A percentile compares a stretch with the other conserved stretches of the same genome.
phyloP scores from a whole-genome alignment of 495 filamentous ascomycete genomes.

The Trichoderma erinaceum region DNA sequence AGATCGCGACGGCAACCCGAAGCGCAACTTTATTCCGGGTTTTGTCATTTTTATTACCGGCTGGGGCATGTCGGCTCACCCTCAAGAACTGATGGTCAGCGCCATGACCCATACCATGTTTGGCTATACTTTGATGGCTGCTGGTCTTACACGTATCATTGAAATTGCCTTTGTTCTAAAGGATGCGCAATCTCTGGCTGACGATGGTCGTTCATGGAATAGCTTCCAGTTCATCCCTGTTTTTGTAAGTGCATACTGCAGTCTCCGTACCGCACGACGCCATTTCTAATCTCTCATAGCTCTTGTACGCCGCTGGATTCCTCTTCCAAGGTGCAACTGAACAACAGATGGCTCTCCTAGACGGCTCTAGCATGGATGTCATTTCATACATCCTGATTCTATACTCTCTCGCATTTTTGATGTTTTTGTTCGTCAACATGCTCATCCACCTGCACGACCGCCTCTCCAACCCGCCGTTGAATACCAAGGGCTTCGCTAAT shows the following conservation, averaged over 20 bases:
- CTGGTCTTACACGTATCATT: conserved; percentile 74
- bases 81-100: conserved; percentile 74
- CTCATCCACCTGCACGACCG: conserved; percentile 78
- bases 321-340: conserved; percentile 97
- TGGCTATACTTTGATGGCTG: conserved; percentile 92
- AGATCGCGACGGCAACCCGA: conserved; percentile 73
- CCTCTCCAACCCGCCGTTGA: conserved; percentile 27
- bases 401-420: conserved; percentile 80
- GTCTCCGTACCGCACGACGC: not conserved
- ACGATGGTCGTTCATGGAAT: conserved; percentile 52
- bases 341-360: conserved; percentile 81
- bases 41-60: conserved; percentile 88
- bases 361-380: conserved; percentile 68
- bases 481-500: conserved; percentile 26
- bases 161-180: conserved; percentile 84
- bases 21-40: conserved; percentile 86
- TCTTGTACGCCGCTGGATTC: conserved; percentile 90
- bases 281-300: conserved; percentile 39
- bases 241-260: conserved; percentile 58
- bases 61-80: conserved; percentile 89
- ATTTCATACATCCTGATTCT: conserved; percentile 88
- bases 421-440: conserved; percentile 85
- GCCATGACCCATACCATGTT: conserved; percentile 89
- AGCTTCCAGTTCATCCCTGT: conserved; percentile 92
- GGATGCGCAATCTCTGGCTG: conserved; percentile 58